Evolutionary conservation across 148 eudicot genomes (phyloP), one percentile per base, ranked within the genome.

Genomic region (Camellia granthamiana): DNA sequence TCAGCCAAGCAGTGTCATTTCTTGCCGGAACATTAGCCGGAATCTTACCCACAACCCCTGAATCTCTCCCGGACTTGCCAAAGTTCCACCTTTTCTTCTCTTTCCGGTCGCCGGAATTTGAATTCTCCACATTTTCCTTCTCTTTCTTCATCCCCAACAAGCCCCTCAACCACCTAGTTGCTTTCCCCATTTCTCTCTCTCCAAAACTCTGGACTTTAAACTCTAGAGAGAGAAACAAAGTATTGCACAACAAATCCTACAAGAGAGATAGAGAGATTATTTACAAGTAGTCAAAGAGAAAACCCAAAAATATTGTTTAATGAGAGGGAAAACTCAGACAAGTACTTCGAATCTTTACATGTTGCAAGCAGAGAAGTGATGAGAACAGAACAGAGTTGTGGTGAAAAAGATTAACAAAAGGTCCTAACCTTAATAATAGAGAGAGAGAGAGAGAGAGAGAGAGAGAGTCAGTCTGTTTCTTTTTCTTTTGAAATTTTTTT

Each of bases 91-190:
- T 76, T 47, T 77, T 86, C 80, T 90, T 92, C 66, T 87, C 92
- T 64, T 71, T 87, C 54, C 79, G 80, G 81, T 80, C 87, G 44
- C 77, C 66, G 11, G 84, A 81, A 15, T 65, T 76, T n/a, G 81
- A 74, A 19, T 62, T 73, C 41, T 84, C 90, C 4, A 74, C 51
- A 44, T 69, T 52, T 79, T 91, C 88, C 59, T 86, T 90, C 30
- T 88, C 92, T 79, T 90, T 94, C 81, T 92, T 95, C 93, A 89
- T 89, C 2, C 97, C 97, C 71, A 95, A 74, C 56, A 93, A 80
- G 10, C 91, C 90, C 81, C 81, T 95, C 3, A 95, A 78, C 96
- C 97, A 95, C 74, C 92, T 85, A 8, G 96, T 88, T 74, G 98
- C 90, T 83, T 86, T 93, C 3, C 97, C 97, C 98, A 95, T 95